Conservation (phyloP, 495 filamentous ascomycete species). For the Penicillium nucicola region DNA sequence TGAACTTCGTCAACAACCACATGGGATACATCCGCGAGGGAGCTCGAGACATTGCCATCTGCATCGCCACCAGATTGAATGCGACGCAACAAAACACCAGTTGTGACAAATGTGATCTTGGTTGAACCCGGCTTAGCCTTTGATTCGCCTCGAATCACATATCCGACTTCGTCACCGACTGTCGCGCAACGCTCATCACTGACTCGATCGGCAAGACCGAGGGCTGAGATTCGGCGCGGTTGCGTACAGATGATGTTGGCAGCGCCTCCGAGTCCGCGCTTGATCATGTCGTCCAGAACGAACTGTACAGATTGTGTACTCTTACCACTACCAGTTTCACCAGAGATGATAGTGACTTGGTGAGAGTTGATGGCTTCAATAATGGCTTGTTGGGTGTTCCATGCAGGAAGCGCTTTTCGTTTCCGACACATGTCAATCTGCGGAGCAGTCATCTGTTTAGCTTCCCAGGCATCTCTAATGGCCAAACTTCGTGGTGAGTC, state of each 20-base stretch:
- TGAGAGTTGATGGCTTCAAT: slow-evolving; percentile 66
- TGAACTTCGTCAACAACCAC: slow-evolving; percentile 97
- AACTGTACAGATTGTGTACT: slow-evolving; percentile 98
- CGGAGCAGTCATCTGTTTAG: slow-evolving; percentile 50
- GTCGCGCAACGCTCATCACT: slow-evolving; percentile 81
- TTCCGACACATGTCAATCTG: slow-evolving; percentile 68
- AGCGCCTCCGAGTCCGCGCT: slow-evolving; percentile 63
- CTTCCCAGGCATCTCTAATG: slow-evolving; percentile 50
- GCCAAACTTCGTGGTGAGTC: slow-evolving; percentile 37
- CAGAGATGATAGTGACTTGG: slow-evolving; percentile 93
- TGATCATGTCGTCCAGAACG: slow-evolving; percentile 86
- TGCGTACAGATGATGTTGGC: slow-evolving; percentile 97
- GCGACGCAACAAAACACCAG: slow-evolving; percentile 87
- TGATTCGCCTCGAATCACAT: slow-evolving; percentile 90
- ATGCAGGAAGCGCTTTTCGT: slow-evolving; percentile 77
- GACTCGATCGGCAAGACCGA: slow-evolving; percentile 91
- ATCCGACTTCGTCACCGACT: slow-evolving; percentile 89
- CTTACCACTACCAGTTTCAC: slow-evolving; percentile 95
- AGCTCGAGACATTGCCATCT: slow-evolving; percentile 71
- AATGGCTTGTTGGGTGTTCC: slow-evolving; percentile 75
- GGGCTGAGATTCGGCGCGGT: slow-evolving; percentile 88
- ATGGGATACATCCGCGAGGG: slow-evolving; percentile 86
- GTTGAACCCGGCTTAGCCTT: slow-evolving; percentile 64
- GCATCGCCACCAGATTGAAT: slow-evolving; percentile 82
- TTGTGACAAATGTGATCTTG: slow-evolving; percentile 94